A percentile compares a stretch with the other conserved stretches of the same genome.
Conservation (phyloP, 306 rosid species). For the Lathyrus aphaca region DNA sequence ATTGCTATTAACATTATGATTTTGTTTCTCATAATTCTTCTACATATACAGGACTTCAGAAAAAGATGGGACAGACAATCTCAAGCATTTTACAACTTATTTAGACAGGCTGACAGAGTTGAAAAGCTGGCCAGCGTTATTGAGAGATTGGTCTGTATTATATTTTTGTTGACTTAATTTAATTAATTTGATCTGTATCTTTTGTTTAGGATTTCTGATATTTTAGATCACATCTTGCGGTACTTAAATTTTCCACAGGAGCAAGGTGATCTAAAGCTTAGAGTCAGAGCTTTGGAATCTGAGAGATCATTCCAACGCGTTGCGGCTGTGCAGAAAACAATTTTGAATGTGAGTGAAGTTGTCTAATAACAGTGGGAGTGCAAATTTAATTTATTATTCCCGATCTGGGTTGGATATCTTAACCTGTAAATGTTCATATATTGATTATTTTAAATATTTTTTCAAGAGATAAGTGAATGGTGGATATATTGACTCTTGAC, state of each 20-base stretch:
- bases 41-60: conserved; percentile 66
- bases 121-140: conserved; percentile 82
- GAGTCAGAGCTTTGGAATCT: conserved; percentile 96
- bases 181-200: conserved; percentile 35
- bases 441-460: conserved; percentile 11
- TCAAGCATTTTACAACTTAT: conserved; percentile 87
- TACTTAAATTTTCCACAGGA: conserved; percentile 59
- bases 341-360: conserved; percentile 82
- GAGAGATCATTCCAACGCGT: conserved; percentile 99
- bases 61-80: conserved; percentile 92
- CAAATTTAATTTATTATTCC: conserved; percentile 6
- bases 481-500: conserved; percentile 18
- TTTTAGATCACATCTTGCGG: conserved; percentile 23
- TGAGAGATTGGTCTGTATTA: conserved; percentile 6
- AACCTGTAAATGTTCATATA: conserved; percentile 19
- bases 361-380: conserved; percentile 30
- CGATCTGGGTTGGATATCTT: conserved; percentile 32
- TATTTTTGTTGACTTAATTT: conserved; percentile 22
- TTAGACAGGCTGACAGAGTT: conserved; percentile 97
- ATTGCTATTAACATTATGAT: conserved; percentile 14
- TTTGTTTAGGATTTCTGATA: conserved; percentile 32
- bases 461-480: conserved; percentile 20
- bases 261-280: conserved; percentile 97
- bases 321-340: conserved; percentile 84
- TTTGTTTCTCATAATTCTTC: conserved; percentile 44